Evolutionary conservation across 441 rosid species (phyloP).

Genomic region (Erodium moschatum): DNA sequence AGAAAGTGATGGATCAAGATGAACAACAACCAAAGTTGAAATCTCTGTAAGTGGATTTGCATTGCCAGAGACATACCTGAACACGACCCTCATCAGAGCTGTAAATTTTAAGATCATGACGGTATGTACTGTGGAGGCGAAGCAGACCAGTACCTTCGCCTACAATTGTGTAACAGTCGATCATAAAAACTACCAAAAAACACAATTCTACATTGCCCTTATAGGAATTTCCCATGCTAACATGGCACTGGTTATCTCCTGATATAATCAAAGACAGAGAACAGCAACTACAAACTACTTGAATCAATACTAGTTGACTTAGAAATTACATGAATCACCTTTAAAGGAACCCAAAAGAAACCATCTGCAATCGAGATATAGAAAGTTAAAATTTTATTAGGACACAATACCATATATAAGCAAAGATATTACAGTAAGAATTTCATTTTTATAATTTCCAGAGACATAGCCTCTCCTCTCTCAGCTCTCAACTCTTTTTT

Average conservation of each 20-base stretch:
- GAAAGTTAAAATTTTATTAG: not conserved
- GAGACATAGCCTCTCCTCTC: not conserved
- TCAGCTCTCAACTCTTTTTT: not conserved
- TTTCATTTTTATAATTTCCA: not conserved
- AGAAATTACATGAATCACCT: not conserved
- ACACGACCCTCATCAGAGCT: conserved; percentile 99
- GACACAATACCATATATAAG: not conserved
- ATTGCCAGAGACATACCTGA: conserved; percentile 49
- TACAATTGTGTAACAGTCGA: conserved; percentile 29
- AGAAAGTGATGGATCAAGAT: conserved; percentile 3
- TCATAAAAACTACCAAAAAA: conserved; percentile 20
- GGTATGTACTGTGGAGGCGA: conserved; percentile 98
- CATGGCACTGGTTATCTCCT: not conserved
- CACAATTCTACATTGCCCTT: not conserved
- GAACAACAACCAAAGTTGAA: conserved; percentile 12
- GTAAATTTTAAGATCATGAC: conserved; percentile 98
- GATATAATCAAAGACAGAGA: not conserved
- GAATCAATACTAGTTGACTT: not conserved
- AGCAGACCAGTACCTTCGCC: conserved; percentile 99
- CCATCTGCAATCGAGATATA: not conserved
- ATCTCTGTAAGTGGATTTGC: conserved; percentile 7
- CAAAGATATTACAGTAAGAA: not conserved
- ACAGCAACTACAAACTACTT: not conserved
- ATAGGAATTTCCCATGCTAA: not conserved
- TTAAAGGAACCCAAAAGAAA: conserved; percentile 4